phyloP scores from a whole-genome alignment of 805 yeast species.

The Kodamaea leandrae region DNA sequence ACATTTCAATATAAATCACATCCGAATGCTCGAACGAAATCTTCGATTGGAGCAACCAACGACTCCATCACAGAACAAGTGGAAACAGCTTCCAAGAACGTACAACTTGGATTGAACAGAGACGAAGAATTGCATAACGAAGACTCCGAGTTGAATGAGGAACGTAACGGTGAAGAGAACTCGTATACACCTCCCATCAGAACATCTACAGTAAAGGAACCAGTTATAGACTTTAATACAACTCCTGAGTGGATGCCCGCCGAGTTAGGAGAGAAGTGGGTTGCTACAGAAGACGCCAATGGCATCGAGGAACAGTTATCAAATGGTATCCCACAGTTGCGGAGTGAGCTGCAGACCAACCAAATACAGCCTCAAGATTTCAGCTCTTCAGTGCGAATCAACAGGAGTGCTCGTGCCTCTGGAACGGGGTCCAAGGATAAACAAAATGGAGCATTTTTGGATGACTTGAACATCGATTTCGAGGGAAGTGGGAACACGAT shows the following conservation, averaged over 20 bases:
- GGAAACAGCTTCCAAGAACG: not conserved
- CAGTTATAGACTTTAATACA: conserved; percentile 10
- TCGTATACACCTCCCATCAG: conserved; percentile 19
- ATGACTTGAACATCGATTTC: conserved; percentile 18
- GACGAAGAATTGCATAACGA: not conserved
- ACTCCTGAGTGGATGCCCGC: conserved; percentile 47
- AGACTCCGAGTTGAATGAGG: not conserved
- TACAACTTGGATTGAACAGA: too few species aligned
- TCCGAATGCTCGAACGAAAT: conserved; percentile 43
- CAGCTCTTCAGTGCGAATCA: conserved; percentile 26
- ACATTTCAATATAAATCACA: conserved; percentile 45
- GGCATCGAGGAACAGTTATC: not conserved
- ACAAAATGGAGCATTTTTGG: conserved; percentile 1
- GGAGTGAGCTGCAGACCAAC: not conserved
- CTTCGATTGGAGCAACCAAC: conserved; percentile 21
- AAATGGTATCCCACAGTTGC: not conserved
- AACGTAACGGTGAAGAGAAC: too few species aligned
- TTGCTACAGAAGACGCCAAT: conserved; percentile 1
- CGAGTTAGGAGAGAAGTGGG: conserved; percentile 37
- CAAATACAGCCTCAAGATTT: conserved; percentile 13
- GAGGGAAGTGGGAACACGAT: conserved; percentile 27
- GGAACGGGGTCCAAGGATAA: not conserved
- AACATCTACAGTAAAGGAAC: conserved; percentile 24
- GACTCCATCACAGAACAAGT: conserved; percentile 1
- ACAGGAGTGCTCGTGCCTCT: conserved; percentile 12